A percentile compares a stretch with the other conserved stretches of the same genome.
Evolutionary conservation across 805 yeast genomes (phyloP).

Genomic region (Saccharomyces cerevisiae): DNA sequence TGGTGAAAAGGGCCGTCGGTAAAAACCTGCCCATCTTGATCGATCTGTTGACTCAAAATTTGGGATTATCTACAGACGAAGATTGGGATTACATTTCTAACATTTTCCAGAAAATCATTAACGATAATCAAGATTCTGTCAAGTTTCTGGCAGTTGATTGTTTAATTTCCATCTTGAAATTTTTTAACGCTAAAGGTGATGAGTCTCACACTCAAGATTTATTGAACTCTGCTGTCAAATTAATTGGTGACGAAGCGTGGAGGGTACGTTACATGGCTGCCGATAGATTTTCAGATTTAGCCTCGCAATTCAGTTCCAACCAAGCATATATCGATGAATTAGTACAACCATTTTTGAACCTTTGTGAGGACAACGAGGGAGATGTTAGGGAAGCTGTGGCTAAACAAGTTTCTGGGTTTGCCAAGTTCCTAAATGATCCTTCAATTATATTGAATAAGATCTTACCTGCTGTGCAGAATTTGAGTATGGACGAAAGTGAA

Average conservation of each 20-base stretch:
- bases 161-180: constrained; percentile 69
- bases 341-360: constrained; percentile 53
- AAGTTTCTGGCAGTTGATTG: constrained; percentile 84
- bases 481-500: constrained; percentile 87
- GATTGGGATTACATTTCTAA: constrained; percentile 73
- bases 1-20: constrained; percentile 95
- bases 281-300: constrained; percentile 76
- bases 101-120: constrained; percentile 70
- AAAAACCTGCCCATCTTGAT: constrained; percentile 69
- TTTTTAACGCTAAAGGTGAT: constrained; percentile 53
- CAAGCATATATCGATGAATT: constrained; percentile 45
- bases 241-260: constrained; percentile 90
- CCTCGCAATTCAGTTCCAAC: constrained; percentile 51
- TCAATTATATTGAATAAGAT: constrained; percentile 57
- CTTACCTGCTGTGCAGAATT: constrained; percentile 72
- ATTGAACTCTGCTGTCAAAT: constrained; percentile 54
- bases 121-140: constrained; percentile 91
- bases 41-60: constrained; percentile 44
- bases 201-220: constrained; percentile 53
- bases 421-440: constrained; percentile 38
- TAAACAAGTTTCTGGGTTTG: constrained; percentile 76
- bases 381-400: constrained; percentile 95
- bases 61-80: constrained; percentile 41
- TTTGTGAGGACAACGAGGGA: constrained; percentile 89
- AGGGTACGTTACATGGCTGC: constrained; percentile 97